phyloP scores from a whole-genome alignment of 192 early-diverging fungal genomes.

The Umbelopsis sp. region DNA sequence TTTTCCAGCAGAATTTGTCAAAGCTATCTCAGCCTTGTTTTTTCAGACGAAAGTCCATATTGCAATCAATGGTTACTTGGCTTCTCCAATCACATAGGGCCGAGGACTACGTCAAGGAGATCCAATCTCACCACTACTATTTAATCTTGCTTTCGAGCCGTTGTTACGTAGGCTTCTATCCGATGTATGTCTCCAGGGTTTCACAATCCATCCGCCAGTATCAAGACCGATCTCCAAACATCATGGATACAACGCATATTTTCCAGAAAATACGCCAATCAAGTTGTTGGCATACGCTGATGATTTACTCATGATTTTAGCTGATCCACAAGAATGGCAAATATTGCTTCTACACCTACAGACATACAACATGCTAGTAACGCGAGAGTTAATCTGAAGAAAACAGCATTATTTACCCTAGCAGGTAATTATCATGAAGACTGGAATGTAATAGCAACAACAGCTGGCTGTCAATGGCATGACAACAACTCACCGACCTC shows the following conservation, averaged over 20 bases:
- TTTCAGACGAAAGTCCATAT: constrained; percentile 22
- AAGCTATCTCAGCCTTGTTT: constrained; percentile 5
- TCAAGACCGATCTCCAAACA: background rate
- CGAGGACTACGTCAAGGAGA: constrained; percentile 26
- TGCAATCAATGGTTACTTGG: constrained; percentile 26
- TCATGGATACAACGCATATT: background rate
- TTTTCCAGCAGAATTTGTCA: background rate
- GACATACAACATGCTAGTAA: background rate
- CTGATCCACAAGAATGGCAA: background rate
- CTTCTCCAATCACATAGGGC: background rate
- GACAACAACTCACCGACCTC: background rate
- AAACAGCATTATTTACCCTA: background rate
- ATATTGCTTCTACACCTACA: background rate
- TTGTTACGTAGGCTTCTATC: background rate
- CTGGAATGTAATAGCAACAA: background rate
- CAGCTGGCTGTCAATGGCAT: background rate
- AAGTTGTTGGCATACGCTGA: constrained; percentile 22
- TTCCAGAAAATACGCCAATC: background rate
- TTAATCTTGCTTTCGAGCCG: constrained; percentile 36
- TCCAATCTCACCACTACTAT: constrained; percentile 29
- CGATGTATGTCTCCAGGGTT: background rate
- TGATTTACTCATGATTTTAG: background rate
- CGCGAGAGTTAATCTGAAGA: background rate
- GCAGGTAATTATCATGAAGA: background rate
- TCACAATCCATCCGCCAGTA: background rate